These are phyloP conservation scores for Senna siamea DNA, from an alignment of 306 rosid species.

Conservation along the genomic window DNA sequence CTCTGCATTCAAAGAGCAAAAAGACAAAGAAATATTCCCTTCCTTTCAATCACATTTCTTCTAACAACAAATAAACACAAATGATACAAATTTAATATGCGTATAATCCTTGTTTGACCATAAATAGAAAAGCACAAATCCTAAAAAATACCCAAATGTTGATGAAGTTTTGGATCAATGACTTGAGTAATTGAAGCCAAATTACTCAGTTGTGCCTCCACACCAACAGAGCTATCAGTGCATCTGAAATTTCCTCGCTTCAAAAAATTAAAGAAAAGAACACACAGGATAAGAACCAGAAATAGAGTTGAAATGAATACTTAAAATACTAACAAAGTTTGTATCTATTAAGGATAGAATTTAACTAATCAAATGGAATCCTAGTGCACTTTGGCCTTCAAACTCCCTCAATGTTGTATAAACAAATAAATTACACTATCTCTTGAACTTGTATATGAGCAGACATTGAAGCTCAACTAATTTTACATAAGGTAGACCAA, in stretches of 20 bases:
- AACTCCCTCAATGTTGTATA: background rate
- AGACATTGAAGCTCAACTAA: background rate
- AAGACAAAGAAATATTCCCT: background rate
- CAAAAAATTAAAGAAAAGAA: constrained; percentile 37
- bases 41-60: background rate
- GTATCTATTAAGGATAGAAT: background rate
- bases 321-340: background rate
- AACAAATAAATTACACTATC: constrained; percentile 4
- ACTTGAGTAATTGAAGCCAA: constrained; percentile 89
- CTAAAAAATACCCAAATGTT: constrained; percentile 76
- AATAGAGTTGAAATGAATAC: constrained; percentile 3
- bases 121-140: constrained; percentile 11
- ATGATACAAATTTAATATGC: background rate
- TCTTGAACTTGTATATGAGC: background rate
- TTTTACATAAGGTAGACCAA: background rate
- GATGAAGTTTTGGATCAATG: constrained; percentile 94
- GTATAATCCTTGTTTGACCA: background rate
- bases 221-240: constrained; percentile 84
- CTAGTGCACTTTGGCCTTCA: background rate
- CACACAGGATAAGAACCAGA: constrained; percentile 40
- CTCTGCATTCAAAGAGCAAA: constrained; percentile 61
- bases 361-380: background rate
- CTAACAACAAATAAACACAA: background rate
- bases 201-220: constrained; percentile 79
- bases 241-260: constrained; percentile 98